Evolutionary conservation across 2,329 filamentous ascomycete genomes (phyloP), one percentile per base, ranked within the genome.

Genomic region (Alternaria conjuncta): DNA sequence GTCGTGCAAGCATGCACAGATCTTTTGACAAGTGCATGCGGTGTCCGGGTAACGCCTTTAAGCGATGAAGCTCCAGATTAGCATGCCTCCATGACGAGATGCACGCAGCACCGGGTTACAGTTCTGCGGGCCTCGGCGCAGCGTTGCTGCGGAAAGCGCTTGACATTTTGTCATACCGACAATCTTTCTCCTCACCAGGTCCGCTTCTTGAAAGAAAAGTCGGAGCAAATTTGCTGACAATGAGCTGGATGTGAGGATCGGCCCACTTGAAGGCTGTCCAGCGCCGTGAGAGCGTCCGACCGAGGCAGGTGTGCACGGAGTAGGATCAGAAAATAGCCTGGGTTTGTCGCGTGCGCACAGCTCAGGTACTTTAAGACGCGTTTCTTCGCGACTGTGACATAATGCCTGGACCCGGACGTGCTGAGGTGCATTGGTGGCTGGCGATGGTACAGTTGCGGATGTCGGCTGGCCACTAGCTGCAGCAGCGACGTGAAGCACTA

Each of bases 371-470:
- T 70, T 66, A 67, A 67, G 65, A 74, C 75, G 75, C 76, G 75
- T 68, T 66, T 62, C 65, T 57, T 76, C 76, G 75, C 71, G 76
- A 71, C 70, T 66, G 72, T 75, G 72, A 74, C 69, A 71, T 70
- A 69, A 71, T 67, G 26, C 61, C 57, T 63, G 60, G 57, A 55
- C n/a, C 54, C 45, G 61, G 60, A 45, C 71, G 66, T 71, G 70
- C 66, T 68, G 61, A 70, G 65, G 58, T 67, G 66, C 62, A 69
- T 68, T 55, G 63, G 68, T 71, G 70, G 66, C 66, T 71, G 66
- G 63, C 65, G 51, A 57, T 66, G 61, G 63, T 65, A 69, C 62
- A 64, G 66, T 70, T 56, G 64, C 71, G 71, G 73, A 68, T 64
- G 68, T 63, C 74, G 75, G 75, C 71, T 68, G 60, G 57, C 62